These are phyloP conservation scores for Penstemon eatonii DNA, from an alignment of 257 asterid species.

Conservation along the genomic window DNA sequence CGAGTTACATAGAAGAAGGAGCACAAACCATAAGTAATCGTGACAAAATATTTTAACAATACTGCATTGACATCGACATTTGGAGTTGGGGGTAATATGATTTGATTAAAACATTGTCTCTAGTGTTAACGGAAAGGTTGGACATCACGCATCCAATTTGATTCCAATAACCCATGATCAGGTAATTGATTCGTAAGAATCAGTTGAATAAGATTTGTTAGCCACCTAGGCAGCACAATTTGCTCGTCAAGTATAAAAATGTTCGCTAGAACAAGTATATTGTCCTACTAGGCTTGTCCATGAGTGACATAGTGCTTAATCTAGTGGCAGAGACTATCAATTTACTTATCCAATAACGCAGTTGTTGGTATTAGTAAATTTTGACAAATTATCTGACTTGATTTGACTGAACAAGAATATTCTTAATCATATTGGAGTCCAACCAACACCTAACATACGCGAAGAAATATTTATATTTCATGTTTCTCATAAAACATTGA, in stretches of 20 bases:
- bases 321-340: not conserved
- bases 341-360: no score
- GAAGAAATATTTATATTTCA: not conserved
- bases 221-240: not conserved
- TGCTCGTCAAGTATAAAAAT: not conserved
- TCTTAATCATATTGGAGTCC: no score
- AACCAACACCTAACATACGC: not conserved
- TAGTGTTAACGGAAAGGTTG: no score
- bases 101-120: no score
- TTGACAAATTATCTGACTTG: no score
- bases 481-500: not conserved
- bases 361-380: no score
- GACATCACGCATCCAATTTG: not conserved
- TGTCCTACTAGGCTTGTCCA: not conserved
- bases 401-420: no score
- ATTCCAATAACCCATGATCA: not conserved
- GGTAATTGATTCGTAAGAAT: not conserved
- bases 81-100: not conserved
- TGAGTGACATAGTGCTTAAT: not conserved
- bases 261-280: not conserved
- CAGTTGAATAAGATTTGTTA: not conserved
- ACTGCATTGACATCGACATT: not conserved
- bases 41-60: not conserved
- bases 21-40: not conserved
- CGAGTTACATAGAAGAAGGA: slow-evolving; percentile 2